Conservation (phyloP, 148 eudicot species). For the Spergularia bocconei region DNA sequence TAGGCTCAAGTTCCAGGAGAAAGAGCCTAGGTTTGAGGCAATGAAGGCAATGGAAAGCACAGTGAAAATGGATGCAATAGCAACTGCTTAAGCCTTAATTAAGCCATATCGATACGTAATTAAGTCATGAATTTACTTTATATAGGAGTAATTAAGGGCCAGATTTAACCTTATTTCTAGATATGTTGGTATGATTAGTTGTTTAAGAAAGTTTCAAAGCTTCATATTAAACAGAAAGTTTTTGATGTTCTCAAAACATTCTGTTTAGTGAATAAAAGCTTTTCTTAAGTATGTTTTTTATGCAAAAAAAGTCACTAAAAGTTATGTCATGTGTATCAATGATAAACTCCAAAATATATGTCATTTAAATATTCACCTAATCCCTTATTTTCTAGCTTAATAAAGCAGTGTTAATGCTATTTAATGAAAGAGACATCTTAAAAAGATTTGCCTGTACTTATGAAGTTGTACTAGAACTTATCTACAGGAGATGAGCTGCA, state of each 20-base stretch:
- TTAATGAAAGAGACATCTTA: slow-evolving; percentile 23
- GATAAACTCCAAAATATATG: not conserved
- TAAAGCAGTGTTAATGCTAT: slow-evolving; percentile 4
- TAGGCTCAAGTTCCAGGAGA: slow-evolving; percentile 79
- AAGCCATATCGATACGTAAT: not conserved
- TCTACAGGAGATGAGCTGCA: slow-evolving; percentile 23
- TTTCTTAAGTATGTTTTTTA: not conserved
- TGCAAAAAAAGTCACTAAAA: not conserved
- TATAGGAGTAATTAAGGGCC: slow-evolving; percentile 9
- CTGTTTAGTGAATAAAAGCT: slow-evolving; percentile 19
- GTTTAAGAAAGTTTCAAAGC: not conserved
- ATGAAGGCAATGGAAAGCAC: slow-evolving; percentile 56
- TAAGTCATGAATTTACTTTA: slow-evolving; percentile 4
- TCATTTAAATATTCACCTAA: slow-evolving; percentile 5
- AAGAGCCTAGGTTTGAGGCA: slow-evolving; percentile 87
- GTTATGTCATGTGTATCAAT: slow-evolving; percentile 3
- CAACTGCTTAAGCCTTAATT: slow-evolving; percentile 39
- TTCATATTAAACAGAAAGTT: slow-evolving; percentile 18
- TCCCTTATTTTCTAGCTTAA: not conserved
- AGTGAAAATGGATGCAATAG: slow-evolving; percentile 46
- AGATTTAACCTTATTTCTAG: slow-evolving; percentile 4
- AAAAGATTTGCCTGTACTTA: slow-evolving; percentile 19
- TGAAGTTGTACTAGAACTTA: slow-evolving; percentile 11
- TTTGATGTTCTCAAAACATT: not conserved
- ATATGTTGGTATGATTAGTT: slow-evolving; percentile 14